Evolutionary conservation across 768 basidiomycete species (phyloP).

Genomic region (Agrocybe praecox): DNA sequence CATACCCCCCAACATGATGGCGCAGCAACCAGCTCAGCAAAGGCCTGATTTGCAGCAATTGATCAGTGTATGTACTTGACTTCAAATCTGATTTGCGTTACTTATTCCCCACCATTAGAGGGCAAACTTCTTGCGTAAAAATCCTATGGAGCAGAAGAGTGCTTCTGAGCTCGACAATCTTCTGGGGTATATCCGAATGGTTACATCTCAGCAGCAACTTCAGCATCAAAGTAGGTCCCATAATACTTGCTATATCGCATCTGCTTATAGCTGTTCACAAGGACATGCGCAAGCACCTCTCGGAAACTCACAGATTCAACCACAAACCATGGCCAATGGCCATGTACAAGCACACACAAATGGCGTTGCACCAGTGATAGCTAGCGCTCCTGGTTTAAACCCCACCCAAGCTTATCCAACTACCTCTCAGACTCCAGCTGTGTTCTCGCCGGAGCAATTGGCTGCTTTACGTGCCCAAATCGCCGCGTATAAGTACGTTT

Average conservation of each 20-base stretch:
- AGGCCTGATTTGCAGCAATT: slow-evolving; percentile 45
- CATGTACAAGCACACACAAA: slow-evolving; percentile 46
- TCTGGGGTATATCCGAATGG: slow-evolving; percentile 48
- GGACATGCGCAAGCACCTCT: slow-evolving; percentile 31
- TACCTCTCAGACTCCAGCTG: slow-evolving; percentile 72
- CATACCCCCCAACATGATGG: slow-evolving; percentile 29
- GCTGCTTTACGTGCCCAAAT: slow-evolving; percentile 80
- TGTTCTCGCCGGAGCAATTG: slow-evolving; percentile 79
- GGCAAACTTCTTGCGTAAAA: slow-evolving; percentile 49
- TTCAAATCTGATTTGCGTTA: slow-evolving; percentile 2
- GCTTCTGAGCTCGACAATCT: slow-evolving; percentile 49
- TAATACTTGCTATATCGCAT: too few relatives aligned
- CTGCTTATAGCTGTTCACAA: slow-evolving; percentile 7
- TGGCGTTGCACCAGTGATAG: slow-evolving; percentile 39
- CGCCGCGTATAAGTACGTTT: slow-evolving; percentile 75
- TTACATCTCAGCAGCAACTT: slow-evolving; percentile 38
- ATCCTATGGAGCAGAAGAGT: slow-evolving; percentile 49
- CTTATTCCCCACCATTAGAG: slow-evolving; percentile 35
- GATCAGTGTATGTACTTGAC: slow-evolving; percentile 38
- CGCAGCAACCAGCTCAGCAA: slow-evolving; percentile 31
- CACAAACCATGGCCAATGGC: slow-evolving; percentile 47
- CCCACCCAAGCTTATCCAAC: slow-evolving; percentile 52
- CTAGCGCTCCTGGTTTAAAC: slow-evolving; percentile 50
- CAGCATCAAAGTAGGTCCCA: too few relatives aligned
- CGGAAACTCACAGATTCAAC: slow-evolving; percentile 32